Percentiles rank a stretch among this genome's conserved stretches.
Conservation (phyloP, 176 grass and related monocot species). For the Aechmea fasciata region DNA sequence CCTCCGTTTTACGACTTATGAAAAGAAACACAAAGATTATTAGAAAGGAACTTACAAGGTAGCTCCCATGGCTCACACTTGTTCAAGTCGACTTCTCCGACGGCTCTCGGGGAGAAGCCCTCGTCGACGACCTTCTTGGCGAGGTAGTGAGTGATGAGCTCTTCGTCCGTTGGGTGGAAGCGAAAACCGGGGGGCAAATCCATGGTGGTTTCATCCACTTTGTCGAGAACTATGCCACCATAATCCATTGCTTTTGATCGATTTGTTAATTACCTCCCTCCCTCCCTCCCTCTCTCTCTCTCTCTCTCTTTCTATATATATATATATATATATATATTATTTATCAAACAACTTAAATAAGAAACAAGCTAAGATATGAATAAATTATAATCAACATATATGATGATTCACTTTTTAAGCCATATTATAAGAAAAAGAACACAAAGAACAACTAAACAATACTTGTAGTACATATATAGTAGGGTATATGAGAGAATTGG, state of each 20-base stretch:
- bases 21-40: neutral
- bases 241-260: neutral
- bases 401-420: neutral
- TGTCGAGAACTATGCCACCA: neutral
- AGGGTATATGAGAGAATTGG: neutral
- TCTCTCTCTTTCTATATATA: neutral
- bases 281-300: neutral
- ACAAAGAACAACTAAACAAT: neutral
- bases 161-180: conserved; percentile 59
- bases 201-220: conserved; percentile 6
- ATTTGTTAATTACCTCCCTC: neutral
- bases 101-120: conserved; percentile 30
- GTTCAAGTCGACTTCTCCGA: conserved; percentile 44
- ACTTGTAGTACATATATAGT: neutral
- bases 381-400: neutral
- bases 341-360: neutral
- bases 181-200: conserved; percentile 48
- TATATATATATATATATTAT: neutral
- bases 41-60: conserved; percentile 22
- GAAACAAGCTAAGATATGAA: neutral
- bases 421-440: neutral
- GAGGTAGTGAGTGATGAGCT: conserved; percentile 51
- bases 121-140: conserved; percentile 35
- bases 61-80: conserved; percentile 52
- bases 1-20: neutral